A percentile compares a stretch with the other conserved stretches of the same genome.
phyloP scores from a whole-genome alignment of 2,329 filamentous ascomycete species.

The Epichloe gansuensis region DNA sequence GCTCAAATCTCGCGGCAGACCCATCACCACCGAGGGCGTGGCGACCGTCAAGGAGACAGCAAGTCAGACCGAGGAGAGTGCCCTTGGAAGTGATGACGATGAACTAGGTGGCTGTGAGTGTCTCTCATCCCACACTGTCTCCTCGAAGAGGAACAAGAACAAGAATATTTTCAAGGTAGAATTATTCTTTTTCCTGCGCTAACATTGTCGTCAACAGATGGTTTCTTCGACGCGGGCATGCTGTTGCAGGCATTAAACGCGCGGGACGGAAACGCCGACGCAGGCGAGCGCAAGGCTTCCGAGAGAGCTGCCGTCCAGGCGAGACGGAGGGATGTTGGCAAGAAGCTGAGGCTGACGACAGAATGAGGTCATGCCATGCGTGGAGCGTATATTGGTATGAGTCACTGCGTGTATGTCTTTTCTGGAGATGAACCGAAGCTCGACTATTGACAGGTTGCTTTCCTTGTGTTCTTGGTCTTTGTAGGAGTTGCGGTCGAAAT shows the following conservation, averaged over 20 bases:
- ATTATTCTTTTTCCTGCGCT: conserved; percentile 10
- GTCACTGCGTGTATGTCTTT: neutral
- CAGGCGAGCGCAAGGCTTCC: conserved; percentile 39
- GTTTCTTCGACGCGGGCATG: conserved; percentile 97
- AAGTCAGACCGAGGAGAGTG: conserved; percentile 56
- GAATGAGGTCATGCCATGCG: conserved; percentile 6
- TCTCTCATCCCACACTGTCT: neutral
- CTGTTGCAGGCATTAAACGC: conserved; percentile 77
- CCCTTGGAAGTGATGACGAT: conserved; percentile 68
- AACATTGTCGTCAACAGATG: conserved; percentile 47
- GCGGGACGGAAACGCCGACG: conserved; percentile 42
- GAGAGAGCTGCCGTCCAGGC: conserved; percentile 49
- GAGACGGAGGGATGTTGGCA: conserved; percentile 56
- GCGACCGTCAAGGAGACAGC: conserved; percentile 34
- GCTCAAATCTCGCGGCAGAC: conserved; percentile 59
- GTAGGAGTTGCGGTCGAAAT: too few species aligned
- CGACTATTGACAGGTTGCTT: too few species aligned
- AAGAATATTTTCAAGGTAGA: neutral
- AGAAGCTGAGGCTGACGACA: conserved; percentile 45
- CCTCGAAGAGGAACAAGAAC: neutral
- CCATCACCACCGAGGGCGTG: conserved; percentile 45
- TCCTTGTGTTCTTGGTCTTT: too few species aligned
- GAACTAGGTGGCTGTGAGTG: conserved; percentile 85
- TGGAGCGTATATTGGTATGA: neutral
- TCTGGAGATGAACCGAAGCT: neutral